Evolutionary conservation across 1,284 basidiomycete genomes (phyloP), one percentile per base, ranked within the genome.

Genomic region (Takashimella tepidaria): DNA sequence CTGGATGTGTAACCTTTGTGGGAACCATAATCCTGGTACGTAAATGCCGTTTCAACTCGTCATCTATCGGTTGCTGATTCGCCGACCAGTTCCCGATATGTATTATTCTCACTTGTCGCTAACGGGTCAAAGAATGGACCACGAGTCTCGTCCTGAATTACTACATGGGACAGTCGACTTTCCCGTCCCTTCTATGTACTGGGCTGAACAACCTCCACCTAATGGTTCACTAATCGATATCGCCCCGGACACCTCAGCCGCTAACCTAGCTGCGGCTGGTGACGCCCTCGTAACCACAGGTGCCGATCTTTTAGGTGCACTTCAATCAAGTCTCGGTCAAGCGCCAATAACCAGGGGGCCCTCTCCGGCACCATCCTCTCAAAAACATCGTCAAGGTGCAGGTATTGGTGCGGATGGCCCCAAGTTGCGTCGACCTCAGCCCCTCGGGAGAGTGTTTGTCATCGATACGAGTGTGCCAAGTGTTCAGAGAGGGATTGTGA

Each of bases 1-100:
- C 61, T 98, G 92, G 89, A 84, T 82, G 62, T 99, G 96, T 75
- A 98, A 98, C 78, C 73, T 99, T 4, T 99, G 96, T 75, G 78
- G 80, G 6, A 82, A 84, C 56, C 82, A 88, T 61, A 92, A 89
- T 20, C 81, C 85, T 77, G 92, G 92, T 92, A 57, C 59, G 79
- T 63, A n/a, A n/a, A n/a, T n/a, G n/a, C n/a, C n/a, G n/a, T n/a
- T n/a, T n/a, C n/a, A n/a, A n/a, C n/a, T n/a, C n/a, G n/a, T 22
- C 13, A 22, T 24, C 23, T 10, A 24, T 8, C 20, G 21, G 31
- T 37, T 37, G 16, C 31, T 37, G 31, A 37, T n/a, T n/a, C n/a
- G n/a, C n/a, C n/a, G n/a, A n/a, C 23, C 62, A 91, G 92, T 95
- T 21, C 76, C 82, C 1, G 74, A 84, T 10, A 85, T 88, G 54